A percentile compares a stretch with the other conserved stretches of the same genome.
Conservation (phyloP, 1,139 yeast genomes). For the Hemisphaericaspora xylanilytica region DNA sequence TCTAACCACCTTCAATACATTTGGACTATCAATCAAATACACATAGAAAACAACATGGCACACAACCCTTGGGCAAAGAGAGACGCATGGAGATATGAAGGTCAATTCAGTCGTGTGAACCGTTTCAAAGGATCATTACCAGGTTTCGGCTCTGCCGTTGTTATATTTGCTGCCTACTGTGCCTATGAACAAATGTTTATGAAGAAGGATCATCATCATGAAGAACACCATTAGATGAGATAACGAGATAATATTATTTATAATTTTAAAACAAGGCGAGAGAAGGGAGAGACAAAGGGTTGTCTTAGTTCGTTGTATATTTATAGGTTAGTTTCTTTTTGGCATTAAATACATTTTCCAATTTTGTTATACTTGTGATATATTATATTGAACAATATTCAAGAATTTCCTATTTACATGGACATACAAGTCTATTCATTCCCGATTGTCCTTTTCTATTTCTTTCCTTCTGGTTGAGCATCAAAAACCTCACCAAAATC, state of each 20-base stretch:
- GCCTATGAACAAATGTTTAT: conserved; percentile 58
- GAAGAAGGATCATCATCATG: conserved; percentile 30
- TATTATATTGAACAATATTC: no score
- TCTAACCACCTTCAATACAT: no score
- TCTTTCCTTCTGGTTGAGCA: background rate
- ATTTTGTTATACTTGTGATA: background rate
- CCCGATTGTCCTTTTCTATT: background rate
- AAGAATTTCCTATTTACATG: background rate
- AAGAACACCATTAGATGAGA: conserved; percentile 27
- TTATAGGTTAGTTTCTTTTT: conserved; percentile 4
- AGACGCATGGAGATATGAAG: conserved; percentile 92
- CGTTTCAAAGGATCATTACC: conserved; percentile 78
- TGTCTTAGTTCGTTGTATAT: background rate
- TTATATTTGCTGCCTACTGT: conserved; percentile 67
- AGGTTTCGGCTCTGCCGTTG: conserved; percentile 78
- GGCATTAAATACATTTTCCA: conserved; percentile 1
- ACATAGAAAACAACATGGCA: conserved; percentile 10
- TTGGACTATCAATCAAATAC: no score
- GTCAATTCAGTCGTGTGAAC: conserved; percentile 70
- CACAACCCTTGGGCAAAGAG: conserved; percentile 56
- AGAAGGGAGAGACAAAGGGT: background rate
- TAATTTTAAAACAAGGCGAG: background rate
- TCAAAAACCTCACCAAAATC: conserved; percentile 11
- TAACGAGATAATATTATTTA: background rate
- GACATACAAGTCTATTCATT: conserved; percentile 53